Evolutionary conservation across 2,329 filamentous ascomycete genomes (phyloP), one percentile per base, ranked within the genome.

Genomic region (Aspergillus pseudoglaucus): DNA sequence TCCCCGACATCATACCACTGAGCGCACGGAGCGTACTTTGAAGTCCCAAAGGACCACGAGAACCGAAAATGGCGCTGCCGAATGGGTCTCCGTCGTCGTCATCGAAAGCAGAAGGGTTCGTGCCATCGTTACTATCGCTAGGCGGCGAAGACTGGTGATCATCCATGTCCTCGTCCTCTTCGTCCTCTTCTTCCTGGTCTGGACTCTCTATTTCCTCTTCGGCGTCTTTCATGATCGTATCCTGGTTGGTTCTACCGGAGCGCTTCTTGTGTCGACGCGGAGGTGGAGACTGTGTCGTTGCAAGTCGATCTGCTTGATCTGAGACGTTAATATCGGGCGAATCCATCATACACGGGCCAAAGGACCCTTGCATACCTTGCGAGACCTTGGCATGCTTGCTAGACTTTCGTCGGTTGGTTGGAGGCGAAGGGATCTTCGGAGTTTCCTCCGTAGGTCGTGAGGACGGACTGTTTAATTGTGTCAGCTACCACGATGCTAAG

Each of bases 1-100:
- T 83, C 35, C 90, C 87, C 2, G 88, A 87, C 80, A 96, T 91
- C 79, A 95, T 94, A 53, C 90, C 90, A 46, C 84, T 94, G 55
- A 98, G 73, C 15, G 90, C 90, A 63, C 91, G 80, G 15, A 98
- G 77, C 12, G 90, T 95, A 61, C 76, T 87, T 6, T 88, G 88
- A 23, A 97, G 73, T 15, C 83, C 82, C 46, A 82, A 77, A 14
- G 82, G 77, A 42, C 80, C 78, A 38, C 85, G 82, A 8, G 64
- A 59, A 32, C 87, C 83, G 53, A 95, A 88, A 12, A 82, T 76
- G 50, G 75, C 75, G 47, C 73, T 74, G 47, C 75, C 72, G 61
- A 86, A 85, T 2, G 81, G 79, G 57, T 80, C 76, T 53, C 82
- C 78, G 45, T 82, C 80, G 41, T 79, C 77, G 32, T 77, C 77